These are phyloP conservation scores for Nakazawaea populi DNA, from an alignment of 805 yeast species.

Conservation along the genomic window DNA sequence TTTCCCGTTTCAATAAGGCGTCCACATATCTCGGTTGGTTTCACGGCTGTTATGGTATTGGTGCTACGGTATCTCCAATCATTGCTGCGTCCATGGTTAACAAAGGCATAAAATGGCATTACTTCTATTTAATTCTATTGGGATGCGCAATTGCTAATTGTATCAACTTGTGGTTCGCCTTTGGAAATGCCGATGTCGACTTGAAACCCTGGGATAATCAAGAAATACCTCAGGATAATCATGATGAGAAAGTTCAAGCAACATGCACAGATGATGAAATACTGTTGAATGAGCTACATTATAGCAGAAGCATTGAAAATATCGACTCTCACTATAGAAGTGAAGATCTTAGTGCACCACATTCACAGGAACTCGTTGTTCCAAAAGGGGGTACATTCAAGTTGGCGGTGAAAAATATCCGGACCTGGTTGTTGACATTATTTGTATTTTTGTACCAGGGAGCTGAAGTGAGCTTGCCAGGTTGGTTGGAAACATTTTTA, in stretches of 20 bases:
- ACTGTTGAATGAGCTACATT: not conserved
- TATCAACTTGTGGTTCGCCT: slow-evolving; percentile 34
- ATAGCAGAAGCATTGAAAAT: not conserved
- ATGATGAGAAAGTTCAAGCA: not conserved
- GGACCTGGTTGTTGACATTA: slow-evolving; percentile 43
- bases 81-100: slow-evolving; percentile 51
- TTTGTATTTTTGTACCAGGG: slow-evolving; percentile 63
- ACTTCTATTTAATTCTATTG: slow-evolving; percentile 42
- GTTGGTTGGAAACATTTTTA: slow-evolving; percentile 65
- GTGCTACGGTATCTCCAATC: slow-evolving; percentile 67
- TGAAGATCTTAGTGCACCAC: not conserved
- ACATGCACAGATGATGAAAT: not conserved
- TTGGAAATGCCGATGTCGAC: slow-evolving; percentile 43
- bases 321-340: not conserved
- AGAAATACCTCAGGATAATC: slow-evolving; percentile 11
- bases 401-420: slow-evolving; percentile 31
- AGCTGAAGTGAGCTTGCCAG: slow-evolving; percentile 61
- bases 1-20: slow-evolving; percentile 43
- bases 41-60: slow-evolving; percentile 70
- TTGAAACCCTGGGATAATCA: slow-evolving; percentile 28
- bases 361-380: slow-evolving; percentile 14
- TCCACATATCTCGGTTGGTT: slow-evolving; percentile 54
- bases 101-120: slow-evolving; percentile 47
- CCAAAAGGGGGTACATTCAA: slow-evolving; percentile 24
- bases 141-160: slow-evolving; percentile 30